Conservation (phyloP, 192 early-diverging fungal genomes). For the Lunasporangiospora selenospora region DNA sequence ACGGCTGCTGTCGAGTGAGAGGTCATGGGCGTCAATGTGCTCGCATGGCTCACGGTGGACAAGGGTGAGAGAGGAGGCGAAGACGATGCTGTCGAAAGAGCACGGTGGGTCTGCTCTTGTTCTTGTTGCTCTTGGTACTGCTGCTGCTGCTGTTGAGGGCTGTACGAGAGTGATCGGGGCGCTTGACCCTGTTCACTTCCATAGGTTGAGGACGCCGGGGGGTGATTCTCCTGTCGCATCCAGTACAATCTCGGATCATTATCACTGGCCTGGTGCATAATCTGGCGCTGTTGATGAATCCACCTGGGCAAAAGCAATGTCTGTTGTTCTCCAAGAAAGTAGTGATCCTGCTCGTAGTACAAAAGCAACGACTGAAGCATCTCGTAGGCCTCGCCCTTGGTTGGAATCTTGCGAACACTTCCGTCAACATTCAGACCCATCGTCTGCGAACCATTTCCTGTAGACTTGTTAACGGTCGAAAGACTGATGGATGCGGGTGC, state of each 20-base stretch:
- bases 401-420: slow-evolving; percentile 29
- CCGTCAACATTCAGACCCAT: slow-evolving; percentile 34
- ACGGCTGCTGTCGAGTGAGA: neutral
- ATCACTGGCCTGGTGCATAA: slow-evolving; percentile 15
- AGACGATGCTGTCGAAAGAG: slow-evolving; percentile 3
- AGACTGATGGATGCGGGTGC: neutral
- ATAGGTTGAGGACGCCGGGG: too few relatives aligned
- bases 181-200: too few relatives aligned
- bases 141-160: neutral
- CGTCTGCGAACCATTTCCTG: neutral
- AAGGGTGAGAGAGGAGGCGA: neutral
- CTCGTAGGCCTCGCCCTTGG: slow-evolving; percentile 32
- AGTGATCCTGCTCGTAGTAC: slow-evolving; percentile 43
- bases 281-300: slow-evolving; percentile 45
- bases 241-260: slow-evolving; percentile 9
- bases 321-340: slow-evolving; percentile 31
- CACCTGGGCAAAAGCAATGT: slow-evolving; percentile 33
- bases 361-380: slow-evolving; percentile 35
- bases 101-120: neutral
- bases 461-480: slow-evolving; percentile 1
- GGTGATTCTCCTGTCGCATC: slow-evolving; percentile 26
- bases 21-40: neutral
- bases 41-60: neutral
- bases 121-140: slow-evolving; percentile 8
- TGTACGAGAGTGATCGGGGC: too few relatives aligned